phyloP scores from a whole-genome alignment of 192 early-diverging fungal genomes.

The Gaertneriomyces sp. region DNA sequence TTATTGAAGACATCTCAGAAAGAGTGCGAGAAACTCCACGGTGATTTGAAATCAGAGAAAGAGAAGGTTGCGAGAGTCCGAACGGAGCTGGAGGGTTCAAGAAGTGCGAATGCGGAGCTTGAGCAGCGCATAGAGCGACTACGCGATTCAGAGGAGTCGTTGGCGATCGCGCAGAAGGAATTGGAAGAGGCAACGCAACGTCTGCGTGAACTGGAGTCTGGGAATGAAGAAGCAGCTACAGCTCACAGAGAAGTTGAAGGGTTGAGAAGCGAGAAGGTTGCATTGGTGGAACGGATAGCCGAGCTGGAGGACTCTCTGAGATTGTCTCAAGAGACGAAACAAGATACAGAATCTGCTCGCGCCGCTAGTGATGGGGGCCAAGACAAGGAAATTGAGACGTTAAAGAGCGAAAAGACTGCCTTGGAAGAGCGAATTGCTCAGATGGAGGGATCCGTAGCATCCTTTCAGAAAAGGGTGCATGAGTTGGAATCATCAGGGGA shows the following conservation, averaged over 20 bases:
- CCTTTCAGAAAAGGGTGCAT: too few relatives aligned
- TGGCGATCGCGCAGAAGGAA: conserved; percentile 16
- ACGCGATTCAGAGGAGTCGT: not conserved
- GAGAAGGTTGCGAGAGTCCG: not conserved
- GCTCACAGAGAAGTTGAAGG: not conserved
- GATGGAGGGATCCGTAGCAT: too few relatives aligned
- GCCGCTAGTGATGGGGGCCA: too few relatives aligned
- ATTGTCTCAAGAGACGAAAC: too few relatives aligned
- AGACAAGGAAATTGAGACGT: too few relatives aligned
- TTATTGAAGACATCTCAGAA: too few relatives aligned
- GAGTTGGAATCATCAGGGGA: too few relatives aligned
- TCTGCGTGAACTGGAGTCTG: not conserved
- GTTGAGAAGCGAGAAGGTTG: conserved; percentile 7
- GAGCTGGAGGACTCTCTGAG: not conserved
- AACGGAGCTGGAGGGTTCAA: not conserved
- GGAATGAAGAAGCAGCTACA: not conserved
- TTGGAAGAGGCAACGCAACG: not conserved
- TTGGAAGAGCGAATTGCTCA: too few relatives aligned
- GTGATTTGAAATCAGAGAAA: not conserved
- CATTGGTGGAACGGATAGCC: conserved; percentile 6
- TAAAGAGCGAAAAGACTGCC: too few relatives aligned
- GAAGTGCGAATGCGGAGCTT: not conserved
- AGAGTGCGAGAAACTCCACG: too few relatives aligned
- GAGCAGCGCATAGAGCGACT: not conserved
- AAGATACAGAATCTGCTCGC: too few relatives aligned